phyloP scores from a whole-genome alignment of 495 filamentous ascomycete species.

The Lichina pygmaea region DNA sequence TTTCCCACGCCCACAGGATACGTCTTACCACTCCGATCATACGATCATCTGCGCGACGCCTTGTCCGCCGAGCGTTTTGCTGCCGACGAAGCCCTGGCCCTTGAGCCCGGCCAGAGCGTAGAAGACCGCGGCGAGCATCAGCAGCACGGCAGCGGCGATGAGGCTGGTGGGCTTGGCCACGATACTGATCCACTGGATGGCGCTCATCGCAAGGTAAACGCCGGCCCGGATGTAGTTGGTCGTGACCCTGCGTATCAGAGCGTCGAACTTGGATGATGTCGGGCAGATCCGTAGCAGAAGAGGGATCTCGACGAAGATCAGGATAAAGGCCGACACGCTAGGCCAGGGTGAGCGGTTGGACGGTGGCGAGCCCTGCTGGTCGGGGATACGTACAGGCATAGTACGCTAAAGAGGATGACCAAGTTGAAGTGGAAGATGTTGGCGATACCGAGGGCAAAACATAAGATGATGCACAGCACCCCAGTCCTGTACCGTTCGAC shows the following conservation, averaged over 20 bases:
- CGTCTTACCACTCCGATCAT: constrained; percentile 10
- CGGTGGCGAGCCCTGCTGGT: background rate
- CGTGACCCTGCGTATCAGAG: constrained; percentile 71
- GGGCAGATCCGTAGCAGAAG: constrained; percentile 94
- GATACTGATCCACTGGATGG: constrained; percentile 62
- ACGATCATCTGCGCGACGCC: constrained; percentile 98
- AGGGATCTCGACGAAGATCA: constrained; percentile 92
- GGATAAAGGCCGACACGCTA: constrained; percentile 55
- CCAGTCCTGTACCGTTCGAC: constrained; percentile 42
- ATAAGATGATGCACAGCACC: constrained; percentile 78
- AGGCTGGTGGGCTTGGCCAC: constrained; percentile 30
- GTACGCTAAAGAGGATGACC: constrained; percentile 52
- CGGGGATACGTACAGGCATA: constrained; percentile 49
- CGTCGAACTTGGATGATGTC: constrained; percentile 70
- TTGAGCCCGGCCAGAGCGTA: constrained; percentile 67
- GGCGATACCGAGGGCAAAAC: constrained; percentile 82
- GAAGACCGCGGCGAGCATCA: constrained; percentile 51
- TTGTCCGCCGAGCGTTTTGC: constrained; percentile 87
- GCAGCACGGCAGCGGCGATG: constrained; percentile 63
- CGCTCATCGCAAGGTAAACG: constrained; percentile 58
- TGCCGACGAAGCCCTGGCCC: constrained; percentile 82
- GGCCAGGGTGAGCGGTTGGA: background rate
- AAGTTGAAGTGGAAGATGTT: constrained; percentile 51
- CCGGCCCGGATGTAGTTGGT: constrained; percentile 94
- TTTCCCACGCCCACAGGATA: no score